Percentiles rank a stretch among this genome's conserved stretches.
These are phyloP conservation scores for Fusarium guadeloupense DNA, from an alignment of 2,329 filamentous ascomycete species.

Conservation along the genomic window DNA sequence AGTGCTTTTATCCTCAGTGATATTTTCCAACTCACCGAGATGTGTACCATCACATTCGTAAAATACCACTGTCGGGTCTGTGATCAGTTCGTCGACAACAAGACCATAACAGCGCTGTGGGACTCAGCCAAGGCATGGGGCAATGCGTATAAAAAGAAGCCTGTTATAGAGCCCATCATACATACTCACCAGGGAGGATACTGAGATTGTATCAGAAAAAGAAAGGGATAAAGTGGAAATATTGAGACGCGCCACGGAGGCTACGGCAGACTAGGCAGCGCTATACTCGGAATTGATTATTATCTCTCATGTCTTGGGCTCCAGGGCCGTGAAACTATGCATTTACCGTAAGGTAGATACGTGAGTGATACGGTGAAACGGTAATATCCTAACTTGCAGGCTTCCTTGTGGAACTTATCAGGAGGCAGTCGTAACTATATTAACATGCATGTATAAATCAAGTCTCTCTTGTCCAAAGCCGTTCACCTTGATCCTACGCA, in stretches of 20 bases:
- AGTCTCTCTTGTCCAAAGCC: too few species aligned
- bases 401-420: not conserved
- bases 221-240: not conserved
- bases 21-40: not conserved
- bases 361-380: too few species aligned
- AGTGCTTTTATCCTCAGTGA: too few species aligned
- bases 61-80: slow-evolving; percentile 4
- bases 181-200: not conserved
- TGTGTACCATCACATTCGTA: slow-evolving; percentile 3
- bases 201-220: not conserved
- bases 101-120: not conserved
- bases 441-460: not conserved
- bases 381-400: not conserved
- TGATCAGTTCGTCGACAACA: not conserved
- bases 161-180: not conserved
- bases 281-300: not conserved
- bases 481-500: too few species aligned
- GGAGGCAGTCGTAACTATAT: too few species aligned
- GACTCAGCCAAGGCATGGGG: not conserved
- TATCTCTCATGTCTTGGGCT: not conserved
- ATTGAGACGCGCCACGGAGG: not conserved
- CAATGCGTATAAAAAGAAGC: not conserved
- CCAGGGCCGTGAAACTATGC: not conserved
- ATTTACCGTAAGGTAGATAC: not conserved
- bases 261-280: not conserved